A percentile compares a stretch with the other conserved stretches of the same genome.
phyloP scores from a whole-genome alignment of 1,284 basidiomycete species.

The Marasmius tenuissimus region DNA sequence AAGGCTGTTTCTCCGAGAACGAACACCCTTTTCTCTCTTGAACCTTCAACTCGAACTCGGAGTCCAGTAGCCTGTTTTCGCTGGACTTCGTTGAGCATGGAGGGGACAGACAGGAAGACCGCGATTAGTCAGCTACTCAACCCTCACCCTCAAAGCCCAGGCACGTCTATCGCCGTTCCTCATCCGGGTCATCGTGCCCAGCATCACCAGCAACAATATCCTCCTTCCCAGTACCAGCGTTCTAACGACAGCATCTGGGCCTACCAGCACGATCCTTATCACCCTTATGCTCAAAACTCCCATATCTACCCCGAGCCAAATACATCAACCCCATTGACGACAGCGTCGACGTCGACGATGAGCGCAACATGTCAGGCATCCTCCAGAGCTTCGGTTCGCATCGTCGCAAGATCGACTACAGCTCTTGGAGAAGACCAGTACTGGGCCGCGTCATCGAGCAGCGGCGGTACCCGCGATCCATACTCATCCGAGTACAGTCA shows the following conservation, averaged over 20 bases:
- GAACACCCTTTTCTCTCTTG: neutral
- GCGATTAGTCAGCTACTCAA: constrained; percentile 44
- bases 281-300: neutral
- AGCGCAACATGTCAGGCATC: neutral
- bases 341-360: neutral
- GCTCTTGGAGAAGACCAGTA: neutral
- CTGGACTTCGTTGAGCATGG: neutral
- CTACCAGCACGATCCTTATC: neutral
- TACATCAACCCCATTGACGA: neutral
- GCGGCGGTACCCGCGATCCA: neutral
- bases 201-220: neutral
- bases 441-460: neutral
- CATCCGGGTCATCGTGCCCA: constrained; percentile 9
- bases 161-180: constrained; percentile 19
- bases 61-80: neutral
- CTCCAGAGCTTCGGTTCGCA: neutral
- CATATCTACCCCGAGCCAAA: neutral
- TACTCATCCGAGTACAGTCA: neutral
- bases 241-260: neutral
- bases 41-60: neutral
- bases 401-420: neutral
- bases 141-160: constrained; percentile 27
- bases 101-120: constrained; percentile 33
- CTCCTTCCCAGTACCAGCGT: neutral
- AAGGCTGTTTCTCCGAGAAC: neutral